These are phyloP conservation scores for Dalechampia spathulata DNA, from an alignment of 441 rosid genomes.

Conservation along the genomic window DNA sequence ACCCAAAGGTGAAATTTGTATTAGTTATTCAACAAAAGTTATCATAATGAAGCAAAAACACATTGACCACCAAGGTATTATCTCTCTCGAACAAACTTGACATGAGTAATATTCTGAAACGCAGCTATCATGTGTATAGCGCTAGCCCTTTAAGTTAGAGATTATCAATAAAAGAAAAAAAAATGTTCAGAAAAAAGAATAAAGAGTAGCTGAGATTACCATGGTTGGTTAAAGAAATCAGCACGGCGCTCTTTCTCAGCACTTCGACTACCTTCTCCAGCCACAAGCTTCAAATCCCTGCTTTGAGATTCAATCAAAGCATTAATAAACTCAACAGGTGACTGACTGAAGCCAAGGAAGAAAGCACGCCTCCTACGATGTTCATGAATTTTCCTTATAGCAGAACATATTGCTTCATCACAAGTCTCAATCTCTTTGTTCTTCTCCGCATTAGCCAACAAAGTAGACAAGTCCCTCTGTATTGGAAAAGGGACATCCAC, in stretches of 20 bases:
- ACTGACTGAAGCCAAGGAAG: slow-evolving; percentile 93
- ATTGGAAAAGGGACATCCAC: slow-evolving; percentile 87
- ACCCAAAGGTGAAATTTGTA: background rate
- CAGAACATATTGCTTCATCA: slow-evolving; percentile 82
- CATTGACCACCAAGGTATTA: background rate
- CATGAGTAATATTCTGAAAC: background rate
- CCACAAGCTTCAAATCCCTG: slow-evolving; percentile 74
- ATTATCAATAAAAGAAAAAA: background rate
- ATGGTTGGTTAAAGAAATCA: slow-evolving; percentile 96
- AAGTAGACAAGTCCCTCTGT: slow-evolving; percentile 71
- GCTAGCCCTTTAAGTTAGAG: background rate
- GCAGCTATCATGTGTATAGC: background rate
- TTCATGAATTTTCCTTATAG: slow-evolving; percentile 85
- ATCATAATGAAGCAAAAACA: background rate
- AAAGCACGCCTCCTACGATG: slow-evolving; percentile 87
- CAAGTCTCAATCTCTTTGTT: slow-evolving; percentile 87
- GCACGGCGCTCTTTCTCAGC: slow-evolving; percentile 80
- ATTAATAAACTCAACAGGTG: slow-evolving; percentile 91
- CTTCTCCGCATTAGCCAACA: slow-evolving; percentile 79
- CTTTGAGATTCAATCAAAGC: slow-evolving; percentile 86
- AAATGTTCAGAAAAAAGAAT: background rate
- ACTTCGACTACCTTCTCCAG: slow-evolving; percentile 80
- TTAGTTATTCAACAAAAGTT: background rate
- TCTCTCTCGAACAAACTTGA: background rate
- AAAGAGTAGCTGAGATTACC: slow-evolving; percentile 40